Conservation (phyloP, 78 protist species). For the Dictyostelium purpureum region DNA sequence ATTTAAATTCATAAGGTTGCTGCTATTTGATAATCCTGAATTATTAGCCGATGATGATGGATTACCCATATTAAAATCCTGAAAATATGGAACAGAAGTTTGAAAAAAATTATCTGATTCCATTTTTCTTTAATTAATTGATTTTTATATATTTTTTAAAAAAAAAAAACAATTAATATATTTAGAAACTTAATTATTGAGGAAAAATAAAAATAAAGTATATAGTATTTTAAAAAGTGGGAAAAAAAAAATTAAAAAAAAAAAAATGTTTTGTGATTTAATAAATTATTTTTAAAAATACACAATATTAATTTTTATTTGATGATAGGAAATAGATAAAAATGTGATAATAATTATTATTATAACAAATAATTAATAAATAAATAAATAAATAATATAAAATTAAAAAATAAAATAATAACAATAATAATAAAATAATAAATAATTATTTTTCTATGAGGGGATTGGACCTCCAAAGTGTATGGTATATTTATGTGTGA, state of each 20-base stretch:
- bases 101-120: neutral
- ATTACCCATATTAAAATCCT: conserved; percentile 17
- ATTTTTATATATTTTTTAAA: neutral
- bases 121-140: neutral
- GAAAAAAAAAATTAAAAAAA: neutral
- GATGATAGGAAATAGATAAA: too few relatives aligned
- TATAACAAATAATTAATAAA: too few relatives aligned
- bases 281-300: too few relatives aligned
- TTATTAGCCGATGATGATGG: neutral
- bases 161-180: neutral
- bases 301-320: too few relatives aligned
- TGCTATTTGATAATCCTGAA: neutral
- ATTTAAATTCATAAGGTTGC: too few relatives aligned
- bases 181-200: neutral
- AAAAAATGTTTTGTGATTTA: neutral
- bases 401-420: too few relatives aligned
- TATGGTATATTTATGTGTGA: too few relatives aligned
- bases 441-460: too few relatives aligned
- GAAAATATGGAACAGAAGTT: neutral
- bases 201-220: neutral
- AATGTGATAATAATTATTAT: too few relatives aligned
- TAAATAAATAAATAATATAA: too few relatives aligned
- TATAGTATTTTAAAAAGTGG: neutral
- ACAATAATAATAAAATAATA: too few relatives aligned
- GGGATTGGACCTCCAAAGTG: too few relatives aligned